Base-by-base conservation (phyloP, 202 grass and related monocot species). In the Schoenoplectus triqueter region DNA sequence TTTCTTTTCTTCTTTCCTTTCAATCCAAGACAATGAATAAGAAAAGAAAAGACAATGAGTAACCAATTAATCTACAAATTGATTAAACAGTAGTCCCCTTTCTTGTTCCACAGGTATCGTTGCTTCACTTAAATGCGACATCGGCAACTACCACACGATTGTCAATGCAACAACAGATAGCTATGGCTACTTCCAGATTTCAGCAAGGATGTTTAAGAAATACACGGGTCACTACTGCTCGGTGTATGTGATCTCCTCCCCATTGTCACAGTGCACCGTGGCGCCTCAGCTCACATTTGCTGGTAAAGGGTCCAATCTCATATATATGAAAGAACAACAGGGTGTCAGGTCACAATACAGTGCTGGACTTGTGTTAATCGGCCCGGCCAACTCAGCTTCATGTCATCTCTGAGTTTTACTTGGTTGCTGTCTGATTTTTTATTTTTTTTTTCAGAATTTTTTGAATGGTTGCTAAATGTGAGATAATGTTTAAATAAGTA, bases 141-240 rank as follows among this genome's bases (percentile, higher is more conserved):
- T 62, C 7, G 76, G 13, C 55, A 80, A 17, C 55, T 80, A 80
- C 13, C 76, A 18, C 76, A 46, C 15, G 3, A 3, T 45, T 3
- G 55, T 80, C 18, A 79, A 60, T n/a, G 75, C 52, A 61, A 79
- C 52, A 15, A 79, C 75, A 79, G 75, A 79, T 60, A 60, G 5
- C 41, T 41, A 31, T 0, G 75, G 75, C 19, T 79, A 79, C 51
- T 79, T 79, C 39, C 75, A 42, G 21, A 50, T 79, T 15, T 14
- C 75, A 3, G 13, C 52, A 9, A 79, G n/a, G 75, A 60, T 61
- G 52, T 4, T 15, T 3, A 60, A 41, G 4, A 79, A 79, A 15
- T 79, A 79, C 1, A 11, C 17, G 3, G 75, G 75, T 7, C 51
- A 17, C 60, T 54, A 7, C 55, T 79, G 75, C 21, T 40, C 14